Evolutionary conservation across 305 asterid species (phyloP), one percentile per base, ranked within the genome.

Genomic region (Fraxinus floribunda): DNA sequence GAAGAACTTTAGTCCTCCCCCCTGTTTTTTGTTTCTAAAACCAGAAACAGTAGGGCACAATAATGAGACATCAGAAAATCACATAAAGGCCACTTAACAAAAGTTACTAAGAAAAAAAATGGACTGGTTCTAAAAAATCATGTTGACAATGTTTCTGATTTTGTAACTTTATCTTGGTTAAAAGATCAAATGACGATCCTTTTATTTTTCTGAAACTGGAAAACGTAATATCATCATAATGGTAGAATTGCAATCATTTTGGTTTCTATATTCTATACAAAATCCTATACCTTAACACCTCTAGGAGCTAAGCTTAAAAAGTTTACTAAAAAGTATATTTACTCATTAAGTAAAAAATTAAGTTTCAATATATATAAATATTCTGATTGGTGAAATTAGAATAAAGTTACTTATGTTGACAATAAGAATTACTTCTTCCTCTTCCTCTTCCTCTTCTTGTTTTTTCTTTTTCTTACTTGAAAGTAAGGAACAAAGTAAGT

Each of bases 1-100:
- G 90, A 83, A 97, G 98, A 85, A 91, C 97, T 86, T 97, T 97
- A 29, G 98, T 93, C 85, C 93, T 93, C 72, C 98, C 98, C 20
- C 95, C 97, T 52, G 96, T 94, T 90, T 97, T 94, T 92, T 97
- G 99, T 89, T 94, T 97, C 99, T 97, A 83, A 77, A 89, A 62
- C 78, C 68, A 84, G 78, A 86, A 78, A 83, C 46, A 71, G 22
- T 32, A 30, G 44, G 76, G 7, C 76, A 32, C 76, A 5, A 13
- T 24, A 71, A 32, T 30, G 44, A 30, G 41, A 71, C 76, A 16
- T 15, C 38, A 71, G n/a, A 22, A 70, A 71, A 71, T 71, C 76
- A 71, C 10, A 71, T 10, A 8, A 71, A 32, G 7, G 75, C 5
- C 41, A 71, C 76, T 32, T 52, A 52, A 71, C 20, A 29, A 26